These are phyloP conservation scores for Lagenaria siceraria DNA, from an alignment of 306 rosid genomes.

Conservation along the genomic window DNA sequence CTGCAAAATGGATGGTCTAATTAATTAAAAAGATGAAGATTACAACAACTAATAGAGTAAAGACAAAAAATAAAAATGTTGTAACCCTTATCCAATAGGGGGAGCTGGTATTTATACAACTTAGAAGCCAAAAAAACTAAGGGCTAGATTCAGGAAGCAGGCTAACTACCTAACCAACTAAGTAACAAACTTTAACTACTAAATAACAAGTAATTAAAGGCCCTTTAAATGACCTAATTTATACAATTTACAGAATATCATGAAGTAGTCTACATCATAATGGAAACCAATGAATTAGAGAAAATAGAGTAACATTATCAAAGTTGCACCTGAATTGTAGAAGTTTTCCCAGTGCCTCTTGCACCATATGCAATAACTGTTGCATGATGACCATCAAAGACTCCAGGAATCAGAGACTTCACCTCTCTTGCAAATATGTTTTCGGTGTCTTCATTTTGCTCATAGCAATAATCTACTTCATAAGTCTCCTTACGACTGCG, in stretches of 20 bases:
- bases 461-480: slow-evolving; percentile 54
- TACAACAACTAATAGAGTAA: neutral
- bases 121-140: too few species aligned
- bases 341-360: slow-evolving; percentile 76
- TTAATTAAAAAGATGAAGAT: neutral
- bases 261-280: too few species aligned
- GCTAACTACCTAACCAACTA: too few species aligned
- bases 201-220: too few species aligned
- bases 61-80: neutral
- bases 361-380: slow-evolving; percentile 77
- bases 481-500: slow-evolving; percentile 49
- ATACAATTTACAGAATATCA: too few species aligned
- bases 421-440: slow-evolving; percentile 50
- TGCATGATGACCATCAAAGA: slow-evolving; percentile 57
- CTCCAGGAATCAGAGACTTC: slow-evolving; percentile 44
- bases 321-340: slow-evolving; percentile 49
- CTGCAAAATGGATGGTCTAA: slow-evolving; percentile 29
- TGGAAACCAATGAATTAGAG: neutral
- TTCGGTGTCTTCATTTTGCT: slow-evolving; percentile 44
- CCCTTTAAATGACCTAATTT: too few species aligned
- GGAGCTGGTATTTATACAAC: too few species aligned
- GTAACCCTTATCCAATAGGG: too few species aligned
- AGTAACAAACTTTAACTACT: too few species aligned
- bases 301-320: neutral
- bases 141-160: too few species aligned